Conservation (phyloP, 73 alveolate genomes). For the Paramecium octaurelia region DNA sequence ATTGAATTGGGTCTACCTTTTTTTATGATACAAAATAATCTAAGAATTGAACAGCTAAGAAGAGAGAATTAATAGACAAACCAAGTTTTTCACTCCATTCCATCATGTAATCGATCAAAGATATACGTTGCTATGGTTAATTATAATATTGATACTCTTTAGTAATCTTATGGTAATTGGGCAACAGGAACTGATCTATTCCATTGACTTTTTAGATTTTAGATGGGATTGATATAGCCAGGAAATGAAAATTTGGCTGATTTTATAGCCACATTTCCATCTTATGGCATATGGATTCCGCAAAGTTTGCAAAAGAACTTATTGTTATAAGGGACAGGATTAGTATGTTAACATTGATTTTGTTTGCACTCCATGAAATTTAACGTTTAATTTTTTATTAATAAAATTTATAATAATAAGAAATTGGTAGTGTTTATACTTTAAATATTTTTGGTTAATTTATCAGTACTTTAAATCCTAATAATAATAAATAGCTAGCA, state of each 20-base stretch:
- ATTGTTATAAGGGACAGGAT: neutral
- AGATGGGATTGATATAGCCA: neutral
- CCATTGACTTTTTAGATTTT: constrained; percentile 16
- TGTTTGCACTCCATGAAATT: neutral
- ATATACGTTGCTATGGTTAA: neutral
- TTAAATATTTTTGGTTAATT: neutral
- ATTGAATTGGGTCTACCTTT: neutral
- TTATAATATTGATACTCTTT: neutral
- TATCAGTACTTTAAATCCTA: neutral
- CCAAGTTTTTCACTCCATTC: constrained; percentile 38
- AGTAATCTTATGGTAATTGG: neutral
- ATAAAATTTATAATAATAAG: neutral
- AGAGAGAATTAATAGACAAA: neutral
- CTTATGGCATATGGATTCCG: neutral
- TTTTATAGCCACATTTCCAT: neutral
- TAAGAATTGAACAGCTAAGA: constrained; percentile 3
- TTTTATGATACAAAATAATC: neutral
- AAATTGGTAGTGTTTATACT: neutral
- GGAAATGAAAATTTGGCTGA: neutral
- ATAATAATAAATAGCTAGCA: neutral
- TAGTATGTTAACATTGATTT: neutral
- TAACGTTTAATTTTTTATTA: constrained; percentile 9
- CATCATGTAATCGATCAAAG: neutral
- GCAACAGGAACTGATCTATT: neutral
- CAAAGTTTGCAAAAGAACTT: neutral